Evolutionary conservation across 176 grass and related monocot genomes (phyloP), one percentile per base, ranked within the genome.

Genomic region (Phyllostachys edulis): DNA sequence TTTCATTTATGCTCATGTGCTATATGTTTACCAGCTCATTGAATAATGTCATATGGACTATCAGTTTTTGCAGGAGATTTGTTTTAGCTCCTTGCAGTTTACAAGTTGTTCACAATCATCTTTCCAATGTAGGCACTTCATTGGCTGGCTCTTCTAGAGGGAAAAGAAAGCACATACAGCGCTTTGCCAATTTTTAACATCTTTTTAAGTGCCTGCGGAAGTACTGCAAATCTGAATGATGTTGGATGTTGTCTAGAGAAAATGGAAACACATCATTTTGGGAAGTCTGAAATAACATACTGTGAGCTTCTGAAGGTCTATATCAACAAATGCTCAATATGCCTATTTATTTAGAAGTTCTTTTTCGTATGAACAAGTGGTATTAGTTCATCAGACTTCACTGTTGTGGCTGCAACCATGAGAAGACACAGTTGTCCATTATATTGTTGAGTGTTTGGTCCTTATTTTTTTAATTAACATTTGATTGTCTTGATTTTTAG

Each of bases 271-370:
- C 78, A 83, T 86, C 80, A 89, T 87, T 50, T 94, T 38, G 93
- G 96, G 52, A 95, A 98, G 83, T 98, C 91, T 85, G 96, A 98
- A 90, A 68, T 89, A 84, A 95, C 96, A 37, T 95, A 94, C 47
- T 87, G 69, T 63, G 96, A 95, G 89, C 93, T 98, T 83, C 88
- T 98, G 56, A 90, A 93, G 93, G 91, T 98, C 55, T 80, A 85
- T 75, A 76, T 23, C n/a, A 78, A 88, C 52, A 82, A 51, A 62
- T 82, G 57, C 50, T 62, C 52, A 61, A 51, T 75, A 29, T 80
- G 7, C 39, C 49, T 75, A 51, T 80, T 65, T 71, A 7, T 75
- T 50, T 29, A 63, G 39, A 77, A 67, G 67, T 86, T 82, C 37
- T 40, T 57, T 89, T 73, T 80, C 73, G 36, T 82, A 63, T 39